Evolutionary conservation across 192 early-diverging fungal species (phyloP).

Genomic region (Coemansia sp.): DNA sequence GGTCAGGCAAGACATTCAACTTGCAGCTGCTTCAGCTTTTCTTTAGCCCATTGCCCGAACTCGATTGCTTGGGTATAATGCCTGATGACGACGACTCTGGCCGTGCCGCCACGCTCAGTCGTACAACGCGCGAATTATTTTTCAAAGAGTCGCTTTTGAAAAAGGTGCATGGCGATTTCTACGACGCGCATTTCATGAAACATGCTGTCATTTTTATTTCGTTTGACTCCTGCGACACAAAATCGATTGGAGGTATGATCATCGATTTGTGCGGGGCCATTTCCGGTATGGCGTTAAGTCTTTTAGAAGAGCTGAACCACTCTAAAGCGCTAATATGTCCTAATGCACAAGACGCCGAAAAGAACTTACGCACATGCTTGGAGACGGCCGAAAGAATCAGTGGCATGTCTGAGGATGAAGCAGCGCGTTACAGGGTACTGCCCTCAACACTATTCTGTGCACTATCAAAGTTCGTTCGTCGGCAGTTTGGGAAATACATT

Average conservation of each 20-base stretch:
- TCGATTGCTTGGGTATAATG: background rate
- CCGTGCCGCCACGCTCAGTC: background rate
- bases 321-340: background rate
- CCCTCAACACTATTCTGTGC: conserved; percentile 5
- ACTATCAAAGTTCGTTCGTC: conserved; percentile 16
- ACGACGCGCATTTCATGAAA: conserved; percentile 5
- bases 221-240: background rate
- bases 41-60: conserved; percentile 11
- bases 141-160: conserved; percentile 7
- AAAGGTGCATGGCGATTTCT: background rate
- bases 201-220: conserved; percentile 7
- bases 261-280: conserved; percentile 11
- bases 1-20: conserved; percentile 10
- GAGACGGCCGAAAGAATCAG: background rate
- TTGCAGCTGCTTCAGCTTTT: background rate
- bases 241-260: conserved; percentile 11
- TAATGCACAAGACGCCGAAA: background rate
- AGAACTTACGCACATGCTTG: background rate
- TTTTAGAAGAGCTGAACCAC: background rate
- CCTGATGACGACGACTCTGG: background rate
- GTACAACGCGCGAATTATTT: conserved; percentile 2
- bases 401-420: background rate
- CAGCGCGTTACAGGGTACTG: background rate
- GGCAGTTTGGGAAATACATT: conserved; percentile 27
- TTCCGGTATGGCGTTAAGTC: background rate